Conservation (phyloP, 1,284 basidiomycete species). For the Apiotrichum laibachii region DNA sequence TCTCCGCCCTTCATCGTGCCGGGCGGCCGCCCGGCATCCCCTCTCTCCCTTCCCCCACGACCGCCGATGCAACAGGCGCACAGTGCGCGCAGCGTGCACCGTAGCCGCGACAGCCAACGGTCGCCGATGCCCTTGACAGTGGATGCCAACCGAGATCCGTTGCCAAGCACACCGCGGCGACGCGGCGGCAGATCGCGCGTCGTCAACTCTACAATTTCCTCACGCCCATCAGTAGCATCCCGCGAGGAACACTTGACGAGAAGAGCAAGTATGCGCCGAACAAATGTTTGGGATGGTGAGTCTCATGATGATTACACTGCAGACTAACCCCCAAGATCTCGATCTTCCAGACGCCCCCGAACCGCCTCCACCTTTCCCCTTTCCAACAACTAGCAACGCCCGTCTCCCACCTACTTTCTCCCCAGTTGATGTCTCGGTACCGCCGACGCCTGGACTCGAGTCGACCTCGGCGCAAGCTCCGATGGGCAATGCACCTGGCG, state of each 20-base stretch:
- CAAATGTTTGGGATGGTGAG: slow-evolving; percentile 49
- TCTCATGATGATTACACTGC: not conserved
- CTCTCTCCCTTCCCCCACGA: not conserved
- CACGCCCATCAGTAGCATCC: slow-evolving; percentile 31
- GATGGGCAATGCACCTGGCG: not conserved
- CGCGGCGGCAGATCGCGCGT: not conserved
- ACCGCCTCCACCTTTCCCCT: slow-evolving; percentile 45
- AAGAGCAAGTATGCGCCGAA: slow-evolving; percentile 45
- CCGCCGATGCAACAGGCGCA: not conserved
- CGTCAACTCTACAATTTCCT: slow-evolving; percentile 8
- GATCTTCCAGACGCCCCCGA: slow-evolving; percentile 41
- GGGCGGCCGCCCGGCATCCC: slow-evolving; percentile 24
- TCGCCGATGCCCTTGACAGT: not conserved
- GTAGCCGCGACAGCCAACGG: not conserved
- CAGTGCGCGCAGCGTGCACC: not conserved
- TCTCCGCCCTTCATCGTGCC: slow-evolving; percentile 42
- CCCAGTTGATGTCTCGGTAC: not conserved
- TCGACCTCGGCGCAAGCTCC: not conserved
- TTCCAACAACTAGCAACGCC: slow-evolving; percentile 32
- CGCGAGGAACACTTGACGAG: slow-evolving; percentile 42
- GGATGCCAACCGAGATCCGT: not conserved
- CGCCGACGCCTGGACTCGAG: not conserved
- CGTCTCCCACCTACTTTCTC: slow-evolving; percentile 35
- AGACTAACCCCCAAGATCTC: slow-evolving; percentile 10
- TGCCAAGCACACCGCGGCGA: not conserved